Base-by-base conservation (phyloP, 2,329 filamentous ascomycete genomes). In the Neopestalotiopsis rosae region DNA sequence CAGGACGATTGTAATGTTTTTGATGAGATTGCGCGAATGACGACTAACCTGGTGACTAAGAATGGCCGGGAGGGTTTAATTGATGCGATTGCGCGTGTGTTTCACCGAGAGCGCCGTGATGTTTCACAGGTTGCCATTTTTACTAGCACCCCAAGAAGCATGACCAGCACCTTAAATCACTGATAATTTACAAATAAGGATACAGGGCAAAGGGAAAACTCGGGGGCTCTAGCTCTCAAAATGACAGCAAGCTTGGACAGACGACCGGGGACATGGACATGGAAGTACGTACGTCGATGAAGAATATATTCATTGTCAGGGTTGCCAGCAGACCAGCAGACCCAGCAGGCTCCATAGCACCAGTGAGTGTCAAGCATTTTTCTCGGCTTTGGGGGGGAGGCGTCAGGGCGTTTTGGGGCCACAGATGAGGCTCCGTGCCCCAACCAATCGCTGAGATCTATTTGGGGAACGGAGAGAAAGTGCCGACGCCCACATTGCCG, bases 401-500 rank as follows among this genome's bases (percentile, higher is more conserved):
- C 24, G 24, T 28, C 24, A 28, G 24, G 24, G 24, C 24, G 24
- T 28, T 28, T 28, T 28, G 61, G 61, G 40, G 6, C 20, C 9
- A 20, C 42, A 64, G 42, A 20, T 28, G 63, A 57, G 63, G 63
- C 42, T 66, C 63, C 63, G 28, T 34, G 28, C 30, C 63, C 45
- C 20, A 20, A 57, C 63, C 63, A 66, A 58, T 66, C 42, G 52
- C 42, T 34, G 63, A 14, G 20, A 32, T 57, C 63, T 66, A 66
- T 66, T 66, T 57, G 17, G 10, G 49, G 63, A 66, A 58, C 63
- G 63, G 63, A 57, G 63, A 57, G 20, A 32, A 57, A 57, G 42
- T 66, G 63, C 63, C 63, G 63, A 28, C 63, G 28, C 40, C 49
- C 28, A 20, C 38, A 34, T 34, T 58, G 45, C 28, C 34, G 32